phyloP scores from a whole-genome alignment of 768 basidiomycete genomes.

The Strobilomyces dryophilus region DNA sequence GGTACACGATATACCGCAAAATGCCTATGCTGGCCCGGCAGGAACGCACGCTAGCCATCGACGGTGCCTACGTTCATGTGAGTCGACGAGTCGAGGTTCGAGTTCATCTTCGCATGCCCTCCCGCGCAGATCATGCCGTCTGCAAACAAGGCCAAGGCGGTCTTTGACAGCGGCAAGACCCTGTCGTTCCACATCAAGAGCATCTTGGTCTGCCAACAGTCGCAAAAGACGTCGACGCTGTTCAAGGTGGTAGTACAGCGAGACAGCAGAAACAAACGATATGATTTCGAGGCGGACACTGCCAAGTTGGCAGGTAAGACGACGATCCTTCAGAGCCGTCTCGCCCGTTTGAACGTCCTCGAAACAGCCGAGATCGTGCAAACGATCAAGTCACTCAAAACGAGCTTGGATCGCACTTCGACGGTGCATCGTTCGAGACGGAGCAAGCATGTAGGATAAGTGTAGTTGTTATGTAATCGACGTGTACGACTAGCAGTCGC shows the following conservation, averaged over 20 bases:
- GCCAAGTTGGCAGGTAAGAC: slow-evolving; percentile 70
- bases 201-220: slow-evolving; percentile 80
- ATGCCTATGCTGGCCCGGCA: slow-evolving; percentile 92
- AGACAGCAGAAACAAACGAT: slow-evolving; percentile 76
- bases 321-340: neutral
- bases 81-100: slow-evolving; percentile 17
- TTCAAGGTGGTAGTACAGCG: slow-evolving; percentile 89
- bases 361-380: slow-evolving; percentile 70
- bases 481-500: neutral
- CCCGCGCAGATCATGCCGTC: slow-evolving; percentile 78
- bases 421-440: slow-evolving; percentile 59
- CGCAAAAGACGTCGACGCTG: slow-evolving; percentile 68
- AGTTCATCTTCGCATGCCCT: neutral
- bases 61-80: slow-evolving; percentile 91
- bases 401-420: slow-evolving; percentile 58
- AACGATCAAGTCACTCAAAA: slow-evolving; percentile 61
- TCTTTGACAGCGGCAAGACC: slow-evolving; percentile 88
- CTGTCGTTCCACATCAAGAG: slow-evolving; percentile 90
- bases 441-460: slow-evolving; percentile 52
- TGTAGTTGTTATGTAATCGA: slow-evolving; percentile 13
- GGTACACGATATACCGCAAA: slow-evolving; percentile 90
- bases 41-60: slow-evolving; percentile 88
- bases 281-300: slow-evolving; percentile 95
- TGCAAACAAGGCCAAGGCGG: slow-evolving; percentile 69
- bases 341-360: neutral